Conservation (phyloP, 305 asterid genomes). For the Andrographis paniculata region DNA sequence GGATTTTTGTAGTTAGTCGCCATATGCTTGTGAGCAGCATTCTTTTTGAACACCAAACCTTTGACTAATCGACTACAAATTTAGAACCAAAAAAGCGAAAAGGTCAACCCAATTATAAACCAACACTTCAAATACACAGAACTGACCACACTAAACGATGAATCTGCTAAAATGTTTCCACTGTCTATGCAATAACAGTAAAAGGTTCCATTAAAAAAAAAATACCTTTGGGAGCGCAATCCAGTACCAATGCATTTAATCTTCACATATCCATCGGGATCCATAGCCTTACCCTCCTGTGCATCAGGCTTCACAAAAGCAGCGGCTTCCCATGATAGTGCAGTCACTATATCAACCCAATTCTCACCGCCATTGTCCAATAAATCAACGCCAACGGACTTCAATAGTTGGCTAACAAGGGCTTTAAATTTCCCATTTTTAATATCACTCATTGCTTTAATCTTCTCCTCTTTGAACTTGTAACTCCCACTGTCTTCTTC, state of each 20-base stretch:
- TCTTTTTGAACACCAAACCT: constrained; percentile 91
- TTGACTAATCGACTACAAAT: constrained; percentile 61
- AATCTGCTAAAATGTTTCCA: not conserved
- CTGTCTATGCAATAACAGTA: not conserved
- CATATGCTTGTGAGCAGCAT: constrained; percentile 97
- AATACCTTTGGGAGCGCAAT: constrained; percentile 65
- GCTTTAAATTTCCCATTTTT: constrained; percentile 73
- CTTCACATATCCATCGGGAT: constrained; percentile 91
- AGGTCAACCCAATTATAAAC: not conserved
- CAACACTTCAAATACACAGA: not conserved
- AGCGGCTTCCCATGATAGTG: constrained; percentile 95
- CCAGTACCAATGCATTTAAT: constrained; percentile 84
- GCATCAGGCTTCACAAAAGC: constrained; percentile 81
- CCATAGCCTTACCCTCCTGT: constrained; percentile 80
- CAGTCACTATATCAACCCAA: constrained; percentile 81
- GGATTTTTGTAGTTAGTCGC: constrained; percentile 74
- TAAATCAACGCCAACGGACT: constrained; percentile 50
- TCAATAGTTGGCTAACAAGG: constrained; percentile 67
- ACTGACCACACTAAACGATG: not conserved
- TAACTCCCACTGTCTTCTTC: constrained; percentile 55
- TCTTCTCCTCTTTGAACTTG: constrained; percentile 62
- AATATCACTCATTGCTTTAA: constrained; percentile 58
- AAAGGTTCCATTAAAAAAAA: too few relatives aligned
- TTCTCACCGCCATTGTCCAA: constrained; percentile 31
- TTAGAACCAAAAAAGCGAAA: not conserved